Conservation (phyloP, 2,329 filamentous ascomycete genomes). For the Aspergillus sclerotialis region DNA sequence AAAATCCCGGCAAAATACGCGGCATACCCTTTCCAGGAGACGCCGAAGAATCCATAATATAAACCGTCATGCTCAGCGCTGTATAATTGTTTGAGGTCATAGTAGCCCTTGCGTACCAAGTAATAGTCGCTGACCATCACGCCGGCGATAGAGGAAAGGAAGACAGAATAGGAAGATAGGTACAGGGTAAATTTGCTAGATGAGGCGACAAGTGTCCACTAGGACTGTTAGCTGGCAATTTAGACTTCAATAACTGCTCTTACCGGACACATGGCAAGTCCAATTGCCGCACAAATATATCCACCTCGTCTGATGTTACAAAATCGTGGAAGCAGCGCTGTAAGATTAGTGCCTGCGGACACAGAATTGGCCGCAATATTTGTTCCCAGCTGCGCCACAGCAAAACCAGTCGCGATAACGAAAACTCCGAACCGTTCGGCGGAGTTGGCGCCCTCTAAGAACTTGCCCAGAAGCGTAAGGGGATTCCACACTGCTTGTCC, state of each 20-base stretch:
- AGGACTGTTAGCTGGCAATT: not conserved
- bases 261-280: constrained; percentile 72
- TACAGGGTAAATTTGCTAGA: constrained; percentile 82
- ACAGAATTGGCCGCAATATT: constrained; percentile 80
- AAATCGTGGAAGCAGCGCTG: constrained; percentile 67
- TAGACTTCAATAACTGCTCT: constrained; percentile 3
- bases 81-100: constrained; percentile 70
- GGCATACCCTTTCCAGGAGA: constrained; percentile 72
- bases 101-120: constrained; percentile 68
- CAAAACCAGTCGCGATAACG: constrained; percentile 59
- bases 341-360: constrained; percentile 71
- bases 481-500: constrained; percentile 65
- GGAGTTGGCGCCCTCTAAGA: constrained; percentile 62
- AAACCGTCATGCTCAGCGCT: constrained; percentile 48
- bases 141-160: constrained; percentile 78
- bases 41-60: constrained; percentile 67
- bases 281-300: constrained; percentile 70
- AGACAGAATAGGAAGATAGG: constrained; percentile 80
- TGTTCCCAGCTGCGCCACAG: constrained; percentile 71
- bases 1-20: constrained; percentile 74
- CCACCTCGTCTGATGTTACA: constrained; percentile 76
- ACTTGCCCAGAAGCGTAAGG: constrained; percentile 57
- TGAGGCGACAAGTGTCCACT: constrained; percentile 59
- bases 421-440: constrained; percentile 64
- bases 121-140: constrained; percentile 84